Percentiles rank a stretch among this genome's conserved stretches.
Conservation (phyloP, 1,139 yeast species). For the Debaryomyces nepalensis region DNA sequence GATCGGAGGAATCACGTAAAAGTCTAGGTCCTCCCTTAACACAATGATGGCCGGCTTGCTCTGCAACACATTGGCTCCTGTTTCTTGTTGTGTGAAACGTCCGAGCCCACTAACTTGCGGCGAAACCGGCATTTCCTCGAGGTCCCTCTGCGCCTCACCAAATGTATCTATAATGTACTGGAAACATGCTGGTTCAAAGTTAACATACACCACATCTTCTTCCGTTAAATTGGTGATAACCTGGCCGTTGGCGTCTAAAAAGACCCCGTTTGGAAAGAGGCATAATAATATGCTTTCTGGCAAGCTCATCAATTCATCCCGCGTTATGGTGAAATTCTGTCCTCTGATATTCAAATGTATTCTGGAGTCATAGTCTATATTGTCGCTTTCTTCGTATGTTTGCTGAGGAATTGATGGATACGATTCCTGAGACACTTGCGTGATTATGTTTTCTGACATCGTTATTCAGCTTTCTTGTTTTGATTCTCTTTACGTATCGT, state of each 20-base stretch:
- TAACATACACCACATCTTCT: constrained; percentile 75
- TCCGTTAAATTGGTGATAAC: constrained; percentile 79
- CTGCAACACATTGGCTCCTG: constrained; percentile 55
- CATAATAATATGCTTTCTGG: constrained; percentile 91
- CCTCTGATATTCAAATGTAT: constrained; percentile 74
- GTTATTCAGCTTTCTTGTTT: constrained; percentile 7
- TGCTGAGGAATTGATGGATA: constrained; percentile 22
- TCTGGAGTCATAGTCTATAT: constrained; percentile 62
- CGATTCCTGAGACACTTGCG: constrained; percentile 63
- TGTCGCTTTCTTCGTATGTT: constrained; percentile 30
- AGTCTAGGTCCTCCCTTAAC: constrained; percentile 91
- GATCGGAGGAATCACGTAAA: constrained; percentile 82
- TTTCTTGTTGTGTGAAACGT: constrained; percentile 30
- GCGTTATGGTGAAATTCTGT: constrained; percentile 64
- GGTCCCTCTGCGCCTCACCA: constrained; percentile 49
- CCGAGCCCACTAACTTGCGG: constrained; percentile 25
- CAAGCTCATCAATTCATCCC: constrained; percentile 87
- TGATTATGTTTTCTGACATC: constrained; percentile 55
- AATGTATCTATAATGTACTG: constrained; percentile 77
- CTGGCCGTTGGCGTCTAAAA: constrained; percentile 72
- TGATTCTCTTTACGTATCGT: constrained; percentile 3
- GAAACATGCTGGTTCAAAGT: constrained; percentile 86
- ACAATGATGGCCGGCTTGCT: constrained; percentile 92
- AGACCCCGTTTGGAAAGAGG: constrained; percentile 87
- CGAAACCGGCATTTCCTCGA: constrained; percentile 33